These are phyloP conservation scores for Serpula lacrymans DNA, from an alignment of 768 basidiomycete genomes.

Conservation along the genomic window DNA sequence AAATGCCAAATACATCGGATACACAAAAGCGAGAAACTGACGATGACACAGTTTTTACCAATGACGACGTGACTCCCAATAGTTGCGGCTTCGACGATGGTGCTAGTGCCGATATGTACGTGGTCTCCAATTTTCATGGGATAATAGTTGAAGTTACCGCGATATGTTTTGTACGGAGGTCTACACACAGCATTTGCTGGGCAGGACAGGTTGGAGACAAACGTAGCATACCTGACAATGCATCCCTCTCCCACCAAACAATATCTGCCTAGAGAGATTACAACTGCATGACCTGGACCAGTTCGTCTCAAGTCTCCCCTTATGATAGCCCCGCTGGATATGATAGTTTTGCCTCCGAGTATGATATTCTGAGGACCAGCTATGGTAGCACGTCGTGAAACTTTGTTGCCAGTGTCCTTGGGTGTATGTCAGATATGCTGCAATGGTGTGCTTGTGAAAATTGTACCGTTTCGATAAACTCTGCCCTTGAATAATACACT, in stretches of 20 bases:
- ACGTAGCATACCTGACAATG: slow-evolving; percentile 68
- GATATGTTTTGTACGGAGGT: slow-evolving; percentile 87
- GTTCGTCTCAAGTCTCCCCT: slow-evolving; percentile 90
- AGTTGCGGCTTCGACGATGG: slow-evolving; percentile 89
- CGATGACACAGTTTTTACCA: slow-evolving; percentile 93
- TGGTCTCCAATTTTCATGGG: slow-evolving; percentile 97
- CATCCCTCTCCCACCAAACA: slow-evolving; percentile 88
- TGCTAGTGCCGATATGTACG: slow-evolving; percentile 88
- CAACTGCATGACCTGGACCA: slow-evolving; percentile 89
- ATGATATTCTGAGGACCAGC: slow-evolving; percentile 96
- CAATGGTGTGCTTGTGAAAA: neutral
- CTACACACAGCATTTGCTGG: slow-evolving; percentile 30
- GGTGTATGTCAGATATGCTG: slow-evolving; percentile 5
- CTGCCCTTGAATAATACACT: slow-evolving; percentile 75
- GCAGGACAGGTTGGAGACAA: neutral
- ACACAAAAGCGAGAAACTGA: slow-evolving; percentile 32
- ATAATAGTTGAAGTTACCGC: slow-evolving; percentile 93
- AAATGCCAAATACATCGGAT: slow-evolving; percentile 2
- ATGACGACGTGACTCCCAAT: slow-evolving; percentile 95
- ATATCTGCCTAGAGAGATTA: slow-evolving; percentile 90
- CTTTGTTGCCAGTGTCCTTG: slow-evolving; percentile 97
- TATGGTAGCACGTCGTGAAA: slow-evolving; percentile 87
- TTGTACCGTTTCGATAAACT: slow-evolving; percentile 86
- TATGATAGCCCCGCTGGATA: slow-evolving; percentile 85
- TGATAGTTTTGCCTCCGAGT: slow-evolving; percentile 95